These are phyloP conservation scores for Camelina neglecta DNA, from an alignment of 345 rosid species.

Conservation along the genomic window DNA sequence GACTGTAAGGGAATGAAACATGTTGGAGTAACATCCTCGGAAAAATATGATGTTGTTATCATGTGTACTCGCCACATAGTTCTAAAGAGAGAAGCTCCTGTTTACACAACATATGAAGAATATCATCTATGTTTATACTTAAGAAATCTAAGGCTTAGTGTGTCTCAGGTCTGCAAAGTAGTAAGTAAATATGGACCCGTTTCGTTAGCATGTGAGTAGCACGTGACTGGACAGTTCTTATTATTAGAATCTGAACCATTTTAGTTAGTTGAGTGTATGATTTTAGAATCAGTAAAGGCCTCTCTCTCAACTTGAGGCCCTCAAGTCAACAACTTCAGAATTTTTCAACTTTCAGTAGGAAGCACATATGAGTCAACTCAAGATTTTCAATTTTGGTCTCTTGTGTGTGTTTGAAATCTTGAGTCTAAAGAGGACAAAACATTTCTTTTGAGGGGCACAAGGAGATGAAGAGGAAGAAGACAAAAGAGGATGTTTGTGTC, in stretches of 20 bases:
- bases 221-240: conserved; percentile 28
- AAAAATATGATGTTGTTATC: conserved; percentile 24
- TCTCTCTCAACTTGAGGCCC: background rate
- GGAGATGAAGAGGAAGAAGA: conserved; percentile 41
- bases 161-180: background rate
- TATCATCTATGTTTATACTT: conserved; percentile 2
- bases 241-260: conserved; percentile 37
- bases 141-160: no score
- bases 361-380: conserved; percentile 1
- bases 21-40: conserved; percentile 26
- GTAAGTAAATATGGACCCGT: background rate
- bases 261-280: conserved; percentile 27
- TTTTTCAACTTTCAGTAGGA: conserved; percentile 24
- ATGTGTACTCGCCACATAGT: background rate
- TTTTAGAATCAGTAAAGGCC: conserved; percentile 12
- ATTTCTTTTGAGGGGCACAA: conserved; percentile 20
- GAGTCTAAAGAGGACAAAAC: conserved; percentile 37
- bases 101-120: conserved; percentile 2
- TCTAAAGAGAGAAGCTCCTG: conserved; percentile 12
- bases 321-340: background rate
- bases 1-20: conserved; percentile 33
- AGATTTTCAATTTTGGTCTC: background rate
- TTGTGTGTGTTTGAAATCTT: conserved; percentile 12
- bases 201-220: conserved; percentile 35
- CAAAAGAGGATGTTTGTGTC: conserved; percentile 41